Evolutionary conservation across 1,284 basidiomycete genomes (phyloP).

Genomic region (Trametes pubescens): DNA sequence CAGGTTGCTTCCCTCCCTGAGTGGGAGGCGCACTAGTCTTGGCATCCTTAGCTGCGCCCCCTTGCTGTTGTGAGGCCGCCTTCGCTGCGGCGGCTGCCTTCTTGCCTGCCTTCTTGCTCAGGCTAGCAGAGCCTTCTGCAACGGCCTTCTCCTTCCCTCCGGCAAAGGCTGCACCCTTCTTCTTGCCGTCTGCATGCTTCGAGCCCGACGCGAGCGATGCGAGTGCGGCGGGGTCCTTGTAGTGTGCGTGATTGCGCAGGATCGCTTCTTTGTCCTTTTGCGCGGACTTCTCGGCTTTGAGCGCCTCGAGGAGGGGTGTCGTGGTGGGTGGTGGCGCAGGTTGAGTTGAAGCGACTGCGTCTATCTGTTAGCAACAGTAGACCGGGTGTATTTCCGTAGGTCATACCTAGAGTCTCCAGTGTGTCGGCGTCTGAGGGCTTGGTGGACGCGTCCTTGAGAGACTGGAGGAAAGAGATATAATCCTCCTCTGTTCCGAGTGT

Average conservation of each 20-base stretch:
- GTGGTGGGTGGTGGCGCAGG: constrained; percentile 71
- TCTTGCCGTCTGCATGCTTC: constrained; percentile 64
- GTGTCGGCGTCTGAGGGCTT: constrained; percentile 63
- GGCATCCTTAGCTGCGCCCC: constrained; percentile 30
- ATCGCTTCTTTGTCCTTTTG: constrained; percentile 76
- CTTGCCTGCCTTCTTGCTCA: constrained; percentile 52
- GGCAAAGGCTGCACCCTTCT: constrained; percentile 45
- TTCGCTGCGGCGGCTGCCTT: constrained; percentile 46
- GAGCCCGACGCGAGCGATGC: constrained; percentile 23
- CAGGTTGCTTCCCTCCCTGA: constrained; percentile 11
- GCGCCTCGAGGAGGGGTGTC: constrained; percentile 88
- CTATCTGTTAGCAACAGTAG: constrained; percentile 39
- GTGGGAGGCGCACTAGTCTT: constrained; percentile 26
- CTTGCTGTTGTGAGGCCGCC: constrained; percentile 26
- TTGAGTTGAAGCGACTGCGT: constrained; percentile 65
- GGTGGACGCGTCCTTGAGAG: constrained; percentile 56
- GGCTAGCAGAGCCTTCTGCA: constrained; percentile 20
- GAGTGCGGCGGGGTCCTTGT: constrained; percentile 54
- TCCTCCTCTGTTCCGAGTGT: constrained; percentile 44
- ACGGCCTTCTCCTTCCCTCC: constrained; percentile 22
- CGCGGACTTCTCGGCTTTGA: constrained; percentile 82
- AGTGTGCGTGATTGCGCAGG: constrained; percentile 72
- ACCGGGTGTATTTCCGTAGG: not conserved
- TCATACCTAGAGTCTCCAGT: constrained; percentile 70
- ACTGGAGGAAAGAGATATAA: constrained; percentile 79